These are phyloP conservation scores for Urtica urens DNA, from an alignment of 306 rosid genomes.

Conservation along the genomic window DNA sequence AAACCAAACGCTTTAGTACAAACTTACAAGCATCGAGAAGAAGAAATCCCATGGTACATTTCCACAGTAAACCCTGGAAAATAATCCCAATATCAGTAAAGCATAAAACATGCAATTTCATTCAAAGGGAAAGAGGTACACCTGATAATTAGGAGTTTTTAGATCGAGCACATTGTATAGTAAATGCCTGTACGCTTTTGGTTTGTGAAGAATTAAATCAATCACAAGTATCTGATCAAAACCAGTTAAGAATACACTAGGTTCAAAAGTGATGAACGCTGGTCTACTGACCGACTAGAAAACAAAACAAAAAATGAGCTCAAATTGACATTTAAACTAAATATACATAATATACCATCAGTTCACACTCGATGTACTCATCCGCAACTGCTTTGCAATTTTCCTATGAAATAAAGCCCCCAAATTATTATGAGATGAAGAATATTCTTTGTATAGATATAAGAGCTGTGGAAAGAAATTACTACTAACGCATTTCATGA, in stretches of 20 bases:
- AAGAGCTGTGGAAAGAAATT: neutral
- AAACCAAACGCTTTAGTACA: no score
- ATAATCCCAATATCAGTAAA: neutral
- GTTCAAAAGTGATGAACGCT: neutral
- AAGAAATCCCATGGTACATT: constrained; percentile 48
- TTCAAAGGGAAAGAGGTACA: constrained; percentile 2
- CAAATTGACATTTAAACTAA: no score
- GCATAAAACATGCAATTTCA: neutral
- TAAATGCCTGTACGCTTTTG: constrained; percentile 72
- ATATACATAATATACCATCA: constrained; percentile 8
- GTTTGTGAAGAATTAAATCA: constrained; percentile 80
- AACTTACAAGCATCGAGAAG: constrained; percentile 70
- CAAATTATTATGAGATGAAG: no score
- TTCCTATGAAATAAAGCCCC: constrained; percentile 47
- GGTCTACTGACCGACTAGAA: no score
- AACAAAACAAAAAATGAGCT: neutral
- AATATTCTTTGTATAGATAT: neutral
- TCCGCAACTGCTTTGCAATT: constrained; percentile 76
- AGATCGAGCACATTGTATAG: constrained; percentile 55
- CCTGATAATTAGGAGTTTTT: constrained; percentile 37
- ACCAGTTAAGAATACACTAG: neutral
- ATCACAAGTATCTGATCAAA: constrained; percentile 48
- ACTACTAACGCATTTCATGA: constrained; percentile 71
- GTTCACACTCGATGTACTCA: constrained; percentile 76
- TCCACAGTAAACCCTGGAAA: constrained; percentile 65